phyloP scores from a whole-genome alignment of 345 rosid genomes.

The Pugionium cornutum region DNA sequence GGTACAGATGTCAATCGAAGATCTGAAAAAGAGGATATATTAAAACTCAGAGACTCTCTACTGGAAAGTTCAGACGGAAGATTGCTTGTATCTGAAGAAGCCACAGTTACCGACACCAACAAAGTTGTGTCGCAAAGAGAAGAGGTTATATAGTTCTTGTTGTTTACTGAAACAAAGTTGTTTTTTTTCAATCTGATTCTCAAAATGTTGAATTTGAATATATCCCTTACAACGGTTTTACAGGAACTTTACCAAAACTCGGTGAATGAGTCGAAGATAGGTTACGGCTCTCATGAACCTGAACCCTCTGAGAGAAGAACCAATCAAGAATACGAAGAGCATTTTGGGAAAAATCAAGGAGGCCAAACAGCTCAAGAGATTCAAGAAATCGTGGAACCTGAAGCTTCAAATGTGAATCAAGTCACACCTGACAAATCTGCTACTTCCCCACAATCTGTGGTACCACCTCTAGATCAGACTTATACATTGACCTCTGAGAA shows the following conservation, averaged over 20 bases:
- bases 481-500: slow-evolving; percentile 31
- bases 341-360: slow-evolving; percentile 14
- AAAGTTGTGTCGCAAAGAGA: slow-evolving; percentile 32
- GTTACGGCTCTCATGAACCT: slow-evolving; percentile 18
- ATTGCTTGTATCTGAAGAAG: slow-evolving; percentile 19
- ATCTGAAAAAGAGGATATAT: slow-evolving; percentile 26
- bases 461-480: slow-evolving; percentile 35
- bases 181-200: background rate
- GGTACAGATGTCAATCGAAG: slow-evolving; percentile 12
- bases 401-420: slow-evolving; percentile 29
- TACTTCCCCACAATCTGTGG: slow-evolving; percentile 55
- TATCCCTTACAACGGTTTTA: slow-evolving; percentile 1
- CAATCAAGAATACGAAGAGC: slow-evolving; percentile 26
- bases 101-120: slow-evolving; percentile 15
- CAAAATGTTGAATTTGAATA: slow-evolving; percentile 9
- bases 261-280: slow-evolving; percentile 32
- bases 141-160: slow-evolving; percentile 43
- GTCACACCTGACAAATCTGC: slow-evolving; percentile 31
- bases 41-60: slow-evolving; percentile 1
- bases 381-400: slow-evolving; percentile 32
- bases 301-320: slow-evolving; percentile 32
- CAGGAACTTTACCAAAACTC: slow-evolving; percentile 35
- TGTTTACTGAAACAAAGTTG: background rate
- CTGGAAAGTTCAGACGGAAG: slow-evolving; percentile 2
- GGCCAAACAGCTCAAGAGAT: slow-evolving; percentile 21